Evolutionary conservation across 2,329 filamentous ascomycete species (phyloP), one percentile per base, ranked within the genome.

Genomic region (Phaeoacremonium minimum): DNA sequence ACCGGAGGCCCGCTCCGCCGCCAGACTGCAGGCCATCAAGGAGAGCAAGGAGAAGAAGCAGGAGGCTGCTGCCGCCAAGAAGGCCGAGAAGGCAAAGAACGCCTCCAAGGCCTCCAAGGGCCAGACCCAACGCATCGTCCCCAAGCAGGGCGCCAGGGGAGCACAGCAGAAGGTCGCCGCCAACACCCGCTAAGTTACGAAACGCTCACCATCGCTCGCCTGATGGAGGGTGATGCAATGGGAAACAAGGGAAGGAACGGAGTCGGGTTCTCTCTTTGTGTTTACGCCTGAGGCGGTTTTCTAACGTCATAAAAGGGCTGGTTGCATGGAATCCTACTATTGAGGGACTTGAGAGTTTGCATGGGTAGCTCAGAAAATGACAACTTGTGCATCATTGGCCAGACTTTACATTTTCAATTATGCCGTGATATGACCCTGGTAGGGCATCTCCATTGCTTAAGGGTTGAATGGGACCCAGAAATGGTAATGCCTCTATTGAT

Each of bases 11-110:
- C 90, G 93, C 67, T 78, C 82, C 59, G 93, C 93, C 60, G 90
- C 89, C 64, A 91, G 93, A 64, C 75, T 78, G 55, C 76, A 83
- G 57, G 91, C 93, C 68, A 90, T 97, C 76, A 91, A 91, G 80
- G 89, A 94, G 67, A 87, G 83, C 75, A 98, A 98, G 86, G 90
- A 95, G 70, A 96, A 97, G 89, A 95, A 94, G 80, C 75, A 83
- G 52, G 89, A 82, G 48, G 78, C 81, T 46, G 83, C 87, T 71
- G 86, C 81, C 66, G 83, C 81, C 69, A 98, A 97, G 88, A 98
- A 97, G 87, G 86, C 87, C 43, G 90, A 97, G 75, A 98, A 98
- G 88, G 93, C 93, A 60, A 97, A 97, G 87, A 76, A 57, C 61
- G 90, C 90, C 51, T 79, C 85, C 53, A 58, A 54, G 46, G 78